Evolutionary conservation across 2,329 filamentous ascomycete species (phyloP), one percentile per base, ranked within the genome.

Genomic region (Intubia oerlemansii): DNA sequence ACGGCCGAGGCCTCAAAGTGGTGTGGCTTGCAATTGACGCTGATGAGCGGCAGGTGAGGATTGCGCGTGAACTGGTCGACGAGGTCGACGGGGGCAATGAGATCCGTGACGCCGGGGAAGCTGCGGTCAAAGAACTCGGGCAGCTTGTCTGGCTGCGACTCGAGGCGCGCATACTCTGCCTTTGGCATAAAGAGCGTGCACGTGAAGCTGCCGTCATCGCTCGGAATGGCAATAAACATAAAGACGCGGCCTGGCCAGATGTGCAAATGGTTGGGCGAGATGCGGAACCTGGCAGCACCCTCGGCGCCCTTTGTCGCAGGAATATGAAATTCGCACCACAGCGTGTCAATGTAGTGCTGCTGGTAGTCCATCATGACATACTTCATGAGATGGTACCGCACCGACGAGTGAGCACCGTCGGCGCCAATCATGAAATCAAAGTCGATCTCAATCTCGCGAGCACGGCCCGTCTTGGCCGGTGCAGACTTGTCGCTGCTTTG

Each of bases 181-280:
- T 72, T 66, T 0, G 84, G 78, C 22, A 90, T 65, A 48, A 98
- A 98, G 4, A 98, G 62, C 0, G 90, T 98, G 49, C 82, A 91
- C 0, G 84, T 93, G 46, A 98, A 98, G 3, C 80, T 78, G 32
- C 80, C 82, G 46, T 95, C 82, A 50, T 62, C 54, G 39, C 65
- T 73, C 0, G 88, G 85, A 24, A 98, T 84, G 12, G 88, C 90
- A 44, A 98, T 98, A 52, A 98, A 98, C 90, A 98, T 95, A 43
- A 88, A 85, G 24, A 84, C 71, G 41, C 72, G 73, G 18, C 79
- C 82, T 0, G 88, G 88, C 88, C 88, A 98, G 45, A 98, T 98
- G 50, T 98, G 88, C 2, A 98, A 60, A 46, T 95, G 84, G 42
- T 93, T 79, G 2, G 82, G 81, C 1, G 81, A 88, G 39, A 95